phyloP scores from a whole-genome alignment of 805 yeast species.

The Cyberlindnera mrakii region DNA sequence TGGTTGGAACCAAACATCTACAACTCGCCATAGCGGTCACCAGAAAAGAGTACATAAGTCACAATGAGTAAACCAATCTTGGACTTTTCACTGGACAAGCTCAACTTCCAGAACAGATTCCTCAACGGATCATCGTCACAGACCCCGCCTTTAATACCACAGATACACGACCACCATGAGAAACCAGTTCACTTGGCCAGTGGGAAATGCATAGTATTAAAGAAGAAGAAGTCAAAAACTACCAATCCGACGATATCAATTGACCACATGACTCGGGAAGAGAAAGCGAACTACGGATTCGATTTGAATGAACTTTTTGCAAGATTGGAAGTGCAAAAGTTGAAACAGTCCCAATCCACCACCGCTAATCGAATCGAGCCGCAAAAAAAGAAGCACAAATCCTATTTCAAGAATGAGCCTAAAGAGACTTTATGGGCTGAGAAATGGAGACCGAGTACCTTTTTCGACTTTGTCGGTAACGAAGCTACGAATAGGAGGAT shows the following conservation, averaged over 20 bases:
- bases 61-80: conserved; percentile 16
- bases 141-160: not conserved
- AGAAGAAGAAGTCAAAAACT: conserved; percentile 3
- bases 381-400: not conserved
- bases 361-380: not conserved
- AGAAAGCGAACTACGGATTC: conserved; percentile 28
- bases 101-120: conserved; percentile 17
- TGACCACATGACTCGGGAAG: not conserved
- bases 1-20: no score
- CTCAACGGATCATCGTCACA: not conserved
- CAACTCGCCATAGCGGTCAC: no score
- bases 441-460: conserved; percentile 60
- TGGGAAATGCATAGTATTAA: conserved; percentile 15
- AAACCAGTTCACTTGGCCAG: conserved; percentile 14
- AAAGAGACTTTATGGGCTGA: conserved; percentile 43
- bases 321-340: conserved; percentile 23
- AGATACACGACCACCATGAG: conserved; percentile 6
- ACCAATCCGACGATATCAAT: not conserved
- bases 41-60: no score
- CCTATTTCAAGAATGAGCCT: conserved; percentile 1
- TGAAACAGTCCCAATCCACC: conserved; percentile 5
- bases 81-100: conserved; percentile 15
- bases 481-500: conserved; percentile 56
- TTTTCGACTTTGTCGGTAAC: conserved; percentile 64
- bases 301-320: conserved; percentile 31